Base-by-base conservation (phyloP, 169 alveolate genomes). In the Toxoplasma gondii region DNA sequence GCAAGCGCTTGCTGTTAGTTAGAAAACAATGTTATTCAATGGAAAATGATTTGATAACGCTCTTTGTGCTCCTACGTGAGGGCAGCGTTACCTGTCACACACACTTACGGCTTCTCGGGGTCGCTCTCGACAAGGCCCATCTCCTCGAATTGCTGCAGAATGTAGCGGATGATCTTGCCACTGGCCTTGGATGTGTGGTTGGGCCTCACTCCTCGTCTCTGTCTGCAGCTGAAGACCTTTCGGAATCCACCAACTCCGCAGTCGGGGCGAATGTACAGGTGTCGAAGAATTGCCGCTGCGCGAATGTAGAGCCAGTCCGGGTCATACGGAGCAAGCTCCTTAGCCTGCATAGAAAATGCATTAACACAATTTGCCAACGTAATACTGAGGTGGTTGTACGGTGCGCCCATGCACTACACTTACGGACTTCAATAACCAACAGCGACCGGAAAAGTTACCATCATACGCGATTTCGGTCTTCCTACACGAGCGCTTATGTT, bases 221-320 rank as follows among this genome's bases (percentile, higher is more conserved):
- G 98, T 78, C 96, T 98, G 91, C 98, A 97, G 95, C 99, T 98
- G 97, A 97, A 99, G 88, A 97, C 98, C 96, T 98, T 98, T 94
- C 99, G 97, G 69, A 98, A 97, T 70, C 98, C 96, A 53, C 98
- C 98, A 74, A 99, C 98, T 80, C 99, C 99, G 91, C 96, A 96
- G 95, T 98, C 98, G 31, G 99, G 99, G 96, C 99, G 98, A 95
- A 98, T 96, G 97, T 99, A 99, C 70, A 99, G 91, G 95, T 98
- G 98, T 91, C 99, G 98, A 93, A 99, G 98, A 64, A 99, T 97
- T 78, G 99, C 99, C 19, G 99, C 99, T 58, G 99, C 99, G 96
- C 99, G 98, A 34, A 98, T 95, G 98, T 97, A 99, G 92, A 98
- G 97, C 99, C 99, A 99, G 96, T 99, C 99, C 41, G 98, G 98